A percentile compares a stretch with the other conserved stretches of the same genome.
Evolutionary conservation across 2,329 filamentous ascomycete species (phyloP).

Genomic region (Harringtonia lauricola): DNA sequence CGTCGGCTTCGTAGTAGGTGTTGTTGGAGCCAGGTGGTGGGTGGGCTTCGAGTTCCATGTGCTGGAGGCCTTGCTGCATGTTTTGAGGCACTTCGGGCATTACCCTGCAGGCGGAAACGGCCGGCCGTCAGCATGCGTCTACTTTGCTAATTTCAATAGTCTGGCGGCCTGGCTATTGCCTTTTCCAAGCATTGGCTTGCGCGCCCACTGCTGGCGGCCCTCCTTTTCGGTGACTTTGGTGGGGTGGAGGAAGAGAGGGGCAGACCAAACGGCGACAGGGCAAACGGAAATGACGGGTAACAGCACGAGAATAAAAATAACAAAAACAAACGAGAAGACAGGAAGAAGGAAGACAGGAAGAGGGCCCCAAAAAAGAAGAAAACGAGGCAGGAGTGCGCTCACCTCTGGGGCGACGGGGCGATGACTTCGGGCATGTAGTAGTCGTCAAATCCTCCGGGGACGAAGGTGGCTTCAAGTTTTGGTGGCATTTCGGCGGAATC

Average conservation of each 20-base stretch:
- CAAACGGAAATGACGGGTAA: neutral
- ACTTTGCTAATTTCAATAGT: constrained; percentile 8
- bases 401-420: constrained; percentile 45
- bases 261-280: neutral
- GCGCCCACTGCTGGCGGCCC: no score
- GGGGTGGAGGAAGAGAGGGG: constrained; percentile 8
- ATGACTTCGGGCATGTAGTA: constrained; percentile 48
- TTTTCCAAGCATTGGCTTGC: no score
- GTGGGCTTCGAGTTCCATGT: constrained; percentile 73
- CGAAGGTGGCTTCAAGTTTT: constrained; percentile 41
- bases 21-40: constrained; percentile 28
- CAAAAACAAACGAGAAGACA: neutral
- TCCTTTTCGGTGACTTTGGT: no score
- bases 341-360: neutral
- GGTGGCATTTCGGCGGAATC: constrained; percentile 25
- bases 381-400: no score
- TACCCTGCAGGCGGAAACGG: constrained; percentile 45
- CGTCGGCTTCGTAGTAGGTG: constrained; percentile 16
- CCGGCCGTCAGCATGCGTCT: constrained; percentile 24
- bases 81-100: constrained; percentile 94
- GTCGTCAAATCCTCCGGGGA: constrained; percentile 43
- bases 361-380: no score
- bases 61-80: constrained; percentile 88
- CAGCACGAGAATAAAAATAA: neutral
- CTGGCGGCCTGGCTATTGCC: constrained; percentile 6